Base-by-base conservation (phyloP, 2,329 filamentous ascomycete genomes). In the Talaromyces piceae region DNA sequence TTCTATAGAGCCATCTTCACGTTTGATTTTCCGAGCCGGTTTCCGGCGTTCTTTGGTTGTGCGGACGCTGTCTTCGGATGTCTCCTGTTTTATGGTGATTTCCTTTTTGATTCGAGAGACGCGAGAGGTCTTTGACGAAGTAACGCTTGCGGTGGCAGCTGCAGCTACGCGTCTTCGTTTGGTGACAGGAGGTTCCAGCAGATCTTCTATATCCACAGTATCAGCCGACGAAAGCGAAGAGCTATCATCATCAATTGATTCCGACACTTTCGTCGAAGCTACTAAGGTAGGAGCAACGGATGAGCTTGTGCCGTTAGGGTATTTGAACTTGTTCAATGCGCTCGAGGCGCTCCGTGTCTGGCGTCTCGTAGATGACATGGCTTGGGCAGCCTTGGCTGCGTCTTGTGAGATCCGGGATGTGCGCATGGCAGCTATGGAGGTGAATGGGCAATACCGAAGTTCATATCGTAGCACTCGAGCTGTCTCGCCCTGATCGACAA, bases 361-460 rank as follows among this genome's bases (percentile, higher is more conserved):
- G 67, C 57, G 81, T 76, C 52, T 73, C 57, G 59, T 39, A 57
- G 62, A 61, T 30, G 75, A 70, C n/a, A 75, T 59, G 5, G 70
- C 65, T 56, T 77, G 73, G 45, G 82, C 69, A n/a, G 82, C 65
- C 55, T 75, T 80, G 4, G 79, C 68, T 1, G 81, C 79, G 25
- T 84, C 80, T 59, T 74, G 74, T 7, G 81, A 81, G 48, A 82
- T 67, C 39, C 76, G 73, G 7, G 81, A 83, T 4, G 79, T 78
- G 39, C 77, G 73, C 80, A 83, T 83, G 8, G 33, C 16, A 18
- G 20, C n/a, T n/a, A n/a, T n/a, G 20, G 6, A 18, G 33, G 20
- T 4, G 7, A 37, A 9, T 9, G 16, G 20, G 11, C 33, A 37
- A 11, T 3, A 37, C n/a, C 12, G 33, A n/a, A n/a, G n/a, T n/a